Percentiles rank a stretch among this genome's conserved stretches.
These are phyloP conservation scores for Psilocybe mexicana DNA, from an alignment of 1,284 basidiomycete species.

Conservation along the genomic window DNA sequence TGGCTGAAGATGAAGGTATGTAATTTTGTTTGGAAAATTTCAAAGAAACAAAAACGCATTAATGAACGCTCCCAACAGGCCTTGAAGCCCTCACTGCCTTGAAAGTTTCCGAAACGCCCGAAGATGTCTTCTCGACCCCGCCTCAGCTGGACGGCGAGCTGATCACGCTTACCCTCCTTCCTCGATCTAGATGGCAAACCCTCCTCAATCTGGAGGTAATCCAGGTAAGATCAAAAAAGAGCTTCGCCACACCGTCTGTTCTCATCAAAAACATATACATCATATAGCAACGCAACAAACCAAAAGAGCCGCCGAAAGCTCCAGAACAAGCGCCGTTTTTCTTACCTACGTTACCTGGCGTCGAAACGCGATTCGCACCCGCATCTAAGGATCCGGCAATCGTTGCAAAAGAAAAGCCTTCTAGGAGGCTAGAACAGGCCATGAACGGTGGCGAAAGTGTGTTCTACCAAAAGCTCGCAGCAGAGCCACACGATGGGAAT, in stretches of 20 bases:
- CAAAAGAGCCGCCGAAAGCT: conserved; percentile 92
- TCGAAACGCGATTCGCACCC: conserved; percentile 78
- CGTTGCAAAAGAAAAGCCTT: conserved; percentile 39
- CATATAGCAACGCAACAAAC: conserved; percentile 88
- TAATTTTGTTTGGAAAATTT: background rate
- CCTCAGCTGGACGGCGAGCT: conserved; percentile 84
- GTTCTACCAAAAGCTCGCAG: conserved; percentile 68
- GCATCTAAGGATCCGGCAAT: conserved; percentile 41
- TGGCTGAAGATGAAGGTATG: conserved; percentile 70
- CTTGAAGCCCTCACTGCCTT: conserved; percentile 64
- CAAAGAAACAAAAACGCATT: background rate
- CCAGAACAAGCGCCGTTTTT: conserved; percentile 98
- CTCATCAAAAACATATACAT: conserved; percentile 7
- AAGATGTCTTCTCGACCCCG: conserved; percentile 81
- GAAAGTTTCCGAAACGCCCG: conserved; percentile 56
- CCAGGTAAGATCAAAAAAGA: conserved; percentile 50
- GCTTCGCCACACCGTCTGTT: background rate
- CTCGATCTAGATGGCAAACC: conserved; percentile 94
- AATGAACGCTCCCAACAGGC: conserved; percentile 38
- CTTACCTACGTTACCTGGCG: conserved; percentile 85
- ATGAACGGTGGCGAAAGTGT: conserved; percentile 67
- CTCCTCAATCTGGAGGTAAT: conserved; percentile 95
- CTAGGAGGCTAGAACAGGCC: conserved; percentile 57
- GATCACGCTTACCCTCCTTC: conserved; percentile 89
- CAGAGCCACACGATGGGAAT: conserved; percentile 57